These are phyloP conservation scores for Pittosporum tobira DNA, from an alignment of 129 eudicot species.

Conservation along the genomic window DNA sequence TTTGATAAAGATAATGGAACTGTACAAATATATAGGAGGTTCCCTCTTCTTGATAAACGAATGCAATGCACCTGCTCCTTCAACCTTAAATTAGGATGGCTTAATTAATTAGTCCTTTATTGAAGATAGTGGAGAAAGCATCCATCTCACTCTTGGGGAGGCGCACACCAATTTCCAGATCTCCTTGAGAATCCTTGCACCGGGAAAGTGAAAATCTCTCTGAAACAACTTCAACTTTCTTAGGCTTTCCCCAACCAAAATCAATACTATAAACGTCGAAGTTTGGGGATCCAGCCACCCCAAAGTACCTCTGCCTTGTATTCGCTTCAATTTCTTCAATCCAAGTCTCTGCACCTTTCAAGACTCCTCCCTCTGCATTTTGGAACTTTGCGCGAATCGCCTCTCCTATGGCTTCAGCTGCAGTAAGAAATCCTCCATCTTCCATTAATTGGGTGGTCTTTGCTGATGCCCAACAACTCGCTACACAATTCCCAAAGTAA, in stretches of 20 bases:
- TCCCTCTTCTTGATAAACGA: too few relatives aligned
- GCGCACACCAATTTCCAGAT: conserved; percentile 38
- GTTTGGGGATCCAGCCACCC: conserved; percentile 49
- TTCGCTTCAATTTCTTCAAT: conserved; percentile 11
- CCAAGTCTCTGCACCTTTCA: conserved; percentile 45
- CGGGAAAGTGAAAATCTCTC: conserved; percentile 32
- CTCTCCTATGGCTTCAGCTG: conserved; percentile 29
- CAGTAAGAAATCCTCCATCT: conserved; percentile 30
- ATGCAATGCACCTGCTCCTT: too few relatives aligned
- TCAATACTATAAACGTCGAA: conserved; percentile 34
- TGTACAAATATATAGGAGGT: too few relatives aligned
- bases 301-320: conserved; percentile 14
- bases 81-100: too few relatives aligned
- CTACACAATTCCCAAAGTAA: conserved; percentile 51
- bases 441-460: conserved; percentile 18
- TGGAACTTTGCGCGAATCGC: conserved; percentile 27
- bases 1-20: too few relatives aligned
- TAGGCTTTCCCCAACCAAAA: conserved; percentile 58
- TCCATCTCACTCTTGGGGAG: conserved; percentile 33
- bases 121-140: conserved; percentile 35
- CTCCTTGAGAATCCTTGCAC: conserved; percentile 35
- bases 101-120: conserved; percentile 15
- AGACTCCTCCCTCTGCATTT: conserved; percentile 27
- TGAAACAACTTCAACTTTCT: conserved; percentile 29
- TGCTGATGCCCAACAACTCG: conserved; percentile 22